These are phyloP conservation scores for Ambrosiella xylebori DNA, from an alignment of 2,329 filamentous ascomycete species.

Conservation along the genomic window DNA sequence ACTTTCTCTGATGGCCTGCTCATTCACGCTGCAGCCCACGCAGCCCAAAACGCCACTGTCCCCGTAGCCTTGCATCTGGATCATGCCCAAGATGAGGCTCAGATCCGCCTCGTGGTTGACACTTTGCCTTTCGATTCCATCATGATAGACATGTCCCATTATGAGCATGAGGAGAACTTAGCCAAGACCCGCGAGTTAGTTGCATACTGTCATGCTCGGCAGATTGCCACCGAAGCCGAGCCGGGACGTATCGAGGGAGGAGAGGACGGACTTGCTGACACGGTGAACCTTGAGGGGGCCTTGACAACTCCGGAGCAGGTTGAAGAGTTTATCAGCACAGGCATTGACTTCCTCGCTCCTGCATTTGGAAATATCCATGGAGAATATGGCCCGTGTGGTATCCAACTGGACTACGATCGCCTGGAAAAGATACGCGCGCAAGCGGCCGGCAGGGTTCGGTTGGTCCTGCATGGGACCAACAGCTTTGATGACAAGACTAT, in stretches of 20 bases:
- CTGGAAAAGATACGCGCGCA: constrained; percentile 22
- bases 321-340: constrained; percentile 51
- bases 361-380: constrained; percentile 66
- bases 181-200: constrained; percentile 43
- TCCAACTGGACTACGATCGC: constrained; percentile 41
- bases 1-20: neutral
- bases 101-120: constrained; percentile 38
- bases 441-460: constrained; percentile 23
- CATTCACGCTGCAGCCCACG: constrained; percentile 31
- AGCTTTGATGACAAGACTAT: constrained; percentile 34
- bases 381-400: constrained; percentile 49
- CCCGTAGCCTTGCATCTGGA: constrained; percentile 49
- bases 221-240: constrained; percentile 52
- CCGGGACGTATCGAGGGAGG: constrained; percentile 46
- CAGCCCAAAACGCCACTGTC: constrained; percentile 36
- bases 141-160: constrained; percentile 64
- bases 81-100: constrained; percentile 43
- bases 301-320: constrained; percentile 53
- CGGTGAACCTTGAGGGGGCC: constrained; percentile 27
- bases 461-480: constrained; percentile 40
- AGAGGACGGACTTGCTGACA: constrained; percentile 56
- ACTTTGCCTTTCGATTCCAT: constrained; percentile 48
- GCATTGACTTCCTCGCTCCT: constrained; percentile 57
- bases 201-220: constrained; percentile 40
- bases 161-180: constrained; percentile 54